Evolutionary conservation across 805 yeast genomes (phyloP), one percentile per base, ranked within the genome.

Genomic region (Candida xyloterini): DNA sequence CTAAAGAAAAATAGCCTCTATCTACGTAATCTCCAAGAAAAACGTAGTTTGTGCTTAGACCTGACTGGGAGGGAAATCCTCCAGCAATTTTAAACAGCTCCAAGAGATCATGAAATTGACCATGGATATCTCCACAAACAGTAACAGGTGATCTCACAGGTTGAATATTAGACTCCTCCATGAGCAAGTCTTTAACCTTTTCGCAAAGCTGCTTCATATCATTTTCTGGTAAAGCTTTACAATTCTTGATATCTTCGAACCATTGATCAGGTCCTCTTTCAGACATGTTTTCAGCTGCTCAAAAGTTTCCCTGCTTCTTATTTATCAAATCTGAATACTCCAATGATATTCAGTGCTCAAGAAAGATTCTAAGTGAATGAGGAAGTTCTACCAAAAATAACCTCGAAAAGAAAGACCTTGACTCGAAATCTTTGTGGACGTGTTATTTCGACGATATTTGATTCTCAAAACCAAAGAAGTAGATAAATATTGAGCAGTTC

Each of bases 131-230:
- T 58, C 95, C 97, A 68, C 96, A 89, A 1, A 89, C 96, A 0
- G 96, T 88, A 6, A 89, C 97, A 1, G 97, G 97, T 21, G 88
- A 78, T 56, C 81, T 84, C 2, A 89, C 96, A 0, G 96, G 96
- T 59, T 89, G 96, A 47, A 90, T 88, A 60, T 90, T 90, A 29
- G 93, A 83, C 56, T 89, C 97, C 60, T 91, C 98, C 97, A 93
- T 93, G 44, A 91, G 65, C 26, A 91, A 70, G 60, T 90, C 97
- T 63, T 93, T 91, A 34, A 91, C 96, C 70, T 83, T 78, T 65
- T 93, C 99, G 65, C 99, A 91, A 31, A 91, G 73, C 56, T 87
- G 95, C 59, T 93, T 93, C 97, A 91, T 91, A 60, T 91, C 98
- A 39, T 82, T 73, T 63, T 91, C 99, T 1, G 88, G 82, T 40